Conservation (phyloP, 495 filamentous ascomycete species). For the Xylaria sp. region DNA sequence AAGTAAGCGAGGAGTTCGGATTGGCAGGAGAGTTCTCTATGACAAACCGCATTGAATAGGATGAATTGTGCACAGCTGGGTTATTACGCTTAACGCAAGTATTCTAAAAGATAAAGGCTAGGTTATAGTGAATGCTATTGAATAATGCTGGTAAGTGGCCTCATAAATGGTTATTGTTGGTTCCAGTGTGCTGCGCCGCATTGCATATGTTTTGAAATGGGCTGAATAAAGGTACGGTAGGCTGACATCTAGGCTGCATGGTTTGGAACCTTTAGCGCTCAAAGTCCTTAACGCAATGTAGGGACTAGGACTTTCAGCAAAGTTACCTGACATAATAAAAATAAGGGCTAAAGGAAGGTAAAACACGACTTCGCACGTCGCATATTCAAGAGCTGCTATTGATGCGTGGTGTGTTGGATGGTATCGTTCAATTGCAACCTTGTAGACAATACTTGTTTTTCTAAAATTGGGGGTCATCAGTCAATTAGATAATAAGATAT, state of each 20-base stretch:
- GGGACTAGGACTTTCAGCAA: neutral
- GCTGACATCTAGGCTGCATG: slow-evolving; percentile 10
- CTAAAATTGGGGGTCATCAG: neutral
- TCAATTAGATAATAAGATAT: neutral
- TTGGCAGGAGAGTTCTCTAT: neutral
- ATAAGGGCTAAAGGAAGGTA: neutral
- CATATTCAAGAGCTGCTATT: neutral
- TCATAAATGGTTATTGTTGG: slow-evolving; percentile 14
- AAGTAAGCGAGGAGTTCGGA: neutral
- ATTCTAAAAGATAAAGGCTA: neutral
- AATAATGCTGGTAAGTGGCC: neutral
- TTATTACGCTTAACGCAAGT: neutral
- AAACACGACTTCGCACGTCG: neutral
- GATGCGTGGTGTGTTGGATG: neutral
- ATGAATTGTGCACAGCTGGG: neutral
- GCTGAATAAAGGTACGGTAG: neutral
- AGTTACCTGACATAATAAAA: neutral
- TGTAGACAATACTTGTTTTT: neutral
- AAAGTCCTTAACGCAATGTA: neutral
- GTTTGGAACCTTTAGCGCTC: neutral
- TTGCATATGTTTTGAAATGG: slow-evolving; percentile 10
- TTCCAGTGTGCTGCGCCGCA: slow-evolving; percentile 18
- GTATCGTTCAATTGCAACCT: neutral
- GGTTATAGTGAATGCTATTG: neutral
- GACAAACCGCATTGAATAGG: neutral